Evolutionary conservation across 768 basidiomycete genomes (phyloP), one percentile per base, ranked within the genome.

Genomic region (Hebeloma cylindrosporum): DNA sequence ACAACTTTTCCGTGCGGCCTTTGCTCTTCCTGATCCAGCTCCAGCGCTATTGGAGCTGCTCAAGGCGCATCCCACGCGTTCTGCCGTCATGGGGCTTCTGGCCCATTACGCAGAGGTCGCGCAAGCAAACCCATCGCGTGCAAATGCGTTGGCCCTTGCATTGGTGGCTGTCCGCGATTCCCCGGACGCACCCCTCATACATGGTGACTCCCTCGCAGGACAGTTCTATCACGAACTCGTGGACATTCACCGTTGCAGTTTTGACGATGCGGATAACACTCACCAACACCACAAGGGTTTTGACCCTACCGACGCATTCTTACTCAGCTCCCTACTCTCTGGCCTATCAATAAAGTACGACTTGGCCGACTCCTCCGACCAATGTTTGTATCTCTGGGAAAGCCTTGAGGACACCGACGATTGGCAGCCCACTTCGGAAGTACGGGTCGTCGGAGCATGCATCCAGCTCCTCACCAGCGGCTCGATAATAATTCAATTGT

Each of bases 401-500:
- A n/a, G n/a, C n/a, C n/a, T 20, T 14, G 29, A 29, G 11, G 27
- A 28, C 27, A 45, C 51, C 18, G 27, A 27, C 21, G 35, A 16
- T 44, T 53, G 36, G 36, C 47, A 32, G 21, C 44, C 8, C 22
- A 22, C 21, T 14, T 36, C 45, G 20, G 44, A 54, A 31, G 37
- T 50, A 11, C 18, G 47, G 29, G 45, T 54, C 6, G 37, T 51
- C 5, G 49, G 53, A 22, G 20, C 50, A 7, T 51, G 53, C 37
- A 54, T 54, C 17, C 53, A 54, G 29, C 41, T 54, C 3, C 42
- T 54, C 18, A 36, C 48, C 10, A 14, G 36, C 20, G 52, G 52
- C 10, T 40, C 33, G 5, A 26, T 39, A 30, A 34, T 43, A 5
- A 43, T 38, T 14, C 25, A 47, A 11, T 13, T 0, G 4, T 43